Base-by-base conservation (phyloP, 164 flowering plant genomes). In the Piper longum region DNA sequence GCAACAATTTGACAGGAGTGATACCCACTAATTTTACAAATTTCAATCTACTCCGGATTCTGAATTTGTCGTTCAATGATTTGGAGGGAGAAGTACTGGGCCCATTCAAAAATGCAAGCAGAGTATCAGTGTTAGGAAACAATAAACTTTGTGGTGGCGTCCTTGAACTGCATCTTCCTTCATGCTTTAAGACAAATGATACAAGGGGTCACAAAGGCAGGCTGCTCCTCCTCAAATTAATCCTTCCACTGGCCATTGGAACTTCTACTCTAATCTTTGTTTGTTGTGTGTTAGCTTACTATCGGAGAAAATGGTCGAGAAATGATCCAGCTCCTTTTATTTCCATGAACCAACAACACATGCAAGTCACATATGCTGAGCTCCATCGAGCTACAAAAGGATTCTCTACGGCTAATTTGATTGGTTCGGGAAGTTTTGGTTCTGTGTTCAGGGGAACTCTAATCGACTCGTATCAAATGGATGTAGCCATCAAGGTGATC, bases 101-200 rank as follows among this genome's bases (percentile, higher is more conserved):
- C 16, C 16, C 41, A 19, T 66, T 66, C 18, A 17, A 7, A 26
- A 59, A 66, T 52, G 7, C 26, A 5, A 58, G 42, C 12, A 43
- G 9, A 9, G 16, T 26, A 8, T 58, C 62, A 13, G 36, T 26
- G 36, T 26, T 26, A 26, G 36, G 36, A 26, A 26, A 26, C 36
- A 26, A 26, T 26, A 16, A 16, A 19, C 44, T 65, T 7, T 65
- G 67, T 26, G 67, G 67, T 2, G 83, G 79, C 5, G 59, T 74
- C 6, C 19, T 62, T 2, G 48, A 60, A 39, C 57, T 79, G 12
- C 40, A 72, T 5, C 63, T 81, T 40, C 76, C 74, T 4, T 8
- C 48, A 12, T 78, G 82, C 65, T 61, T 12, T 67, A 8, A 26
- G 6, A 26, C 14, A 12, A 9, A 44, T 44, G 48, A 9, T 44